Evolutionary conservation across 169 alveolate genomes (phyloP), one percentile per base, ranked within the genome.

Genomic region (Plasmodium malariae): DNA sequence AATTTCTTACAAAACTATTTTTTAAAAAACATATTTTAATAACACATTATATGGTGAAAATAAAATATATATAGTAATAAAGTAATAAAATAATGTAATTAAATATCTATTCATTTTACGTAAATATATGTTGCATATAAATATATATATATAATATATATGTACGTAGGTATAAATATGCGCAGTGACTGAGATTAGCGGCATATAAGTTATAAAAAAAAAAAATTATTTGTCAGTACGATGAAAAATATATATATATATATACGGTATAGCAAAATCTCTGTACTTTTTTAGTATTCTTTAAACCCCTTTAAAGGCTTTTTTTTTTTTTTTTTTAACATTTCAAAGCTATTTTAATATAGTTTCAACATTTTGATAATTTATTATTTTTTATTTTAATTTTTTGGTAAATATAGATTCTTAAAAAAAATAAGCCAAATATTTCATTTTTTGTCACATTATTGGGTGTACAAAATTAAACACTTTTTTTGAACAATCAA

Each of bases 231-330:
- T 45, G n/a, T 1, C 12, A 14, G 2, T 9, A 48, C 14, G 24
- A 1, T 12, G n/a, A 12, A 45, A 45, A 0, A 28, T n/a, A 62
- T 62, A 30, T 24, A 32, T 62, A 32, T 3, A 62, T 30, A 9
- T 0, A 67, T 67, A 7, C 12, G 43, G 19, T 3, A 21, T 40
- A 26, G 43, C 78, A 43, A 62, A 26, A 37, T 63, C 28, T 51
- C 28, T 26, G 26, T 26, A 26, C 1, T 17, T 24, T 19, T 40
- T 43, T 68, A 2, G 7, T 28, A 68, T 37, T 7, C 45, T 11
- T 40, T 40, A 68, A 68, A 68, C 78, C 78, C 78, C 78, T 68
- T 68, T 43, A 17, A 68, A 68, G 43, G 43, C 78, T 43, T 68
- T 68, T 43, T 68, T 40, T 68, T 68, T 68, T 40, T 68, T 68